Base-by-base conservation (phyloP, 345 rosid genomes). In the Lepidium sativum region DNA sequence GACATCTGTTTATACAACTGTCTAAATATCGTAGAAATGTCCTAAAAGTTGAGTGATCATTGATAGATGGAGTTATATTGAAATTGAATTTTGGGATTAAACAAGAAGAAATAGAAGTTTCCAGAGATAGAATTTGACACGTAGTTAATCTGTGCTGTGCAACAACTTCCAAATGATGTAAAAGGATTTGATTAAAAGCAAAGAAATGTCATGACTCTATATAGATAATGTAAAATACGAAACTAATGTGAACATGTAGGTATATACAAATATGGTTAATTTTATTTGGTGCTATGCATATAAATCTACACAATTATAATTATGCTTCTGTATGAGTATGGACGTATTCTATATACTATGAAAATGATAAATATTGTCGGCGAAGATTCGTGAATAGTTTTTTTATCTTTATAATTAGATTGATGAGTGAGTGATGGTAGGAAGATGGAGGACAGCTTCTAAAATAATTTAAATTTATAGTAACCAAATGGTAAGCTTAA, bases 381-480 rank as follows among this genome's bases (percentile, higher is more conserved):
- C 68, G 64, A 60, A 60, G 72, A 60, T 60, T 53, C 68, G 58
- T 66, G 57, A 8, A 39, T 50, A 29, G 49, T 41, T 27, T 15
- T 54, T 11, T 15, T 13, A 33, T 52, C 49, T 27, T 50, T 72
- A 16, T 17, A 27, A 52, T 43, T 11, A 54, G 57, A 59, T 66
- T 73, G 67, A 51, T 25, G 54, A 66, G 72, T 73, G 72, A 59
- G 72, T 73, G 72, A 59, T 73, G 77, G 77, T 60, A 16, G 39
- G 63, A 68, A 66, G 72, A 67, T 73, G 77, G 77, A 66, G 77
- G 77, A 73, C 77, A 52, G 6, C 42, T 51, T 27, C 42, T 43
- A n/a, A 58, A 14, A 12, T 58, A 21, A 27, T 42, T 35, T 32
- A 0, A 32, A 9, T 12, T 15, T n/a, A 5, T 1, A 71, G 41